phyloP scores from a whole-genome alignment of 371 early-diverging fungal genomes.

The Zopfochytrium polystomum region DNA sequence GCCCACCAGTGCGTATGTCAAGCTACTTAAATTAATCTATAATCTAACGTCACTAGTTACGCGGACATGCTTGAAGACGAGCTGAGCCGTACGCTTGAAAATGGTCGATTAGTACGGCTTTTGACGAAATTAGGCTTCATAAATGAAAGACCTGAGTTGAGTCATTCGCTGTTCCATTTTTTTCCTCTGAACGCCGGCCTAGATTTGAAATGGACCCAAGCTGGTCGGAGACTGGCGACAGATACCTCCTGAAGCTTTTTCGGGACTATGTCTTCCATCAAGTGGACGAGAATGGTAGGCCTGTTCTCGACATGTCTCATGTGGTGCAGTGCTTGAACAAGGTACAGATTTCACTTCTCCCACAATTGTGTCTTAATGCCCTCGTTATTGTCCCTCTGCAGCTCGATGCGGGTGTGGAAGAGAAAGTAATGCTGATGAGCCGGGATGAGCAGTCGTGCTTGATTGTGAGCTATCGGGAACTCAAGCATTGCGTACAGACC shows the following conservation, averaged over 20 bases:
- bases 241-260: slow-evolving; percentile 92
- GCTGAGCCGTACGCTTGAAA: slow-evolving; percentile 78
- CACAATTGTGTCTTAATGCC: background rate
- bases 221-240: slow-evolving; percentile 96
- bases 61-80: slow-evolving; percentile 78
- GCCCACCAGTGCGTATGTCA: slow-evolving; percentile 57
- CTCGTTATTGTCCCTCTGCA: slow-evolving; percentile 31
- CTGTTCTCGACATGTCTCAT: slow-evolving; percentile 88
- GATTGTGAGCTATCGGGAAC: slow-evolving; percentile 85
- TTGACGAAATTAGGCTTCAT: slow-evolving; percentile 87
- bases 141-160: slow-evolving; percentile 89
- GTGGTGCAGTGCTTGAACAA: slow-evolving; percentile 92
- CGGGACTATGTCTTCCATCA: slow-evolving; percentile 96
- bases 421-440: slow-evolving; percentile 86
- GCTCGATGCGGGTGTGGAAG: slow-evolving; percentile 91
- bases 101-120: slow-evolving; percentile 79
- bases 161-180: background rate
- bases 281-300: slow-evolving; percentile 81
- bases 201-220: slow-evolving; percentile 82
- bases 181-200: slow-evolving; percentile 63
- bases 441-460: slow-evolving; percentile 92
- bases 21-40: background rate
- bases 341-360: slow-evolving; percentile 60
- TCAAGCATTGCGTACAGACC: slow-evolving; percentile 80
- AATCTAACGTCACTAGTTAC: slow-evolving; percentile 69